Evolutionary conservation across 257 asterid genomes (phyloP).

Genomic region (Ocimum tenuiflorum): DNA sequence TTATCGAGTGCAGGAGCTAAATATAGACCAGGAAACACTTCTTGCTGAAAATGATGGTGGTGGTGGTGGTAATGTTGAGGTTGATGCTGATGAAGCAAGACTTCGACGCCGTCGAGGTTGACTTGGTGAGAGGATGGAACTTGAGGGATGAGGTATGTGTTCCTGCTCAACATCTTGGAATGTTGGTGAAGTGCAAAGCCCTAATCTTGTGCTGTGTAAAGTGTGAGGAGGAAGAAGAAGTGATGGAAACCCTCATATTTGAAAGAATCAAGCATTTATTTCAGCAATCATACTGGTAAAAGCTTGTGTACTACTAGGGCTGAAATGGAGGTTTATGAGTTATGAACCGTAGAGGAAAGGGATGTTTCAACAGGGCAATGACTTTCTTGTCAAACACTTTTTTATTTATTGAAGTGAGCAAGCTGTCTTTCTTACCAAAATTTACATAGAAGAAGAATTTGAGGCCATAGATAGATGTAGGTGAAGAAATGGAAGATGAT

Average conservation of each 20-base stretch:
- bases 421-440: conserved; percentile 7
- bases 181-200: conserved; percentile 3
- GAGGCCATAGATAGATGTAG: conserved; percentile 12
- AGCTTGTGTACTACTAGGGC: not conserved
- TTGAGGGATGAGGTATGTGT: conserved; percentile 39
- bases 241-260: conserved; percentile 2
- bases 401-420: conserved; percentile 12
- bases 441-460: conserved; percentile 16
- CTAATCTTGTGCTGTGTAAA: conserved; percentile 5
- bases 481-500: conserved; percentile 5
- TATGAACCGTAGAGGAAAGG: conserved; percentile 27
- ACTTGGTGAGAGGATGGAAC: conserved; percentile 18
- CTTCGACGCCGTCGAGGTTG: conserved; percentile 32
- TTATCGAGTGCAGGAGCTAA: conserved; percentile 12
- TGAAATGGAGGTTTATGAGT: not conserved
- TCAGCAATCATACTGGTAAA: conserved; percentile 13
- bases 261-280: conserved; percentile 15
- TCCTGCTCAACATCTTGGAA: conserved; percentile 36
- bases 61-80: not conserved
- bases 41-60: conserved; percentile 20
- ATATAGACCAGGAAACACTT: conserved; percentile 26
- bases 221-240: not conserved
- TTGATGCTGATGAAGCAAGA: conserved; percentile 29
- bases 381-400: not conserved
- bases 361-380: conserved; percentile 21